Evolutionary conservation across 2,329 filamentous ascomycete genomes (phyloP), one percentile per base, ranked within the genome.

Genomic region (Chrysoporthe austroafricana): DNA sequence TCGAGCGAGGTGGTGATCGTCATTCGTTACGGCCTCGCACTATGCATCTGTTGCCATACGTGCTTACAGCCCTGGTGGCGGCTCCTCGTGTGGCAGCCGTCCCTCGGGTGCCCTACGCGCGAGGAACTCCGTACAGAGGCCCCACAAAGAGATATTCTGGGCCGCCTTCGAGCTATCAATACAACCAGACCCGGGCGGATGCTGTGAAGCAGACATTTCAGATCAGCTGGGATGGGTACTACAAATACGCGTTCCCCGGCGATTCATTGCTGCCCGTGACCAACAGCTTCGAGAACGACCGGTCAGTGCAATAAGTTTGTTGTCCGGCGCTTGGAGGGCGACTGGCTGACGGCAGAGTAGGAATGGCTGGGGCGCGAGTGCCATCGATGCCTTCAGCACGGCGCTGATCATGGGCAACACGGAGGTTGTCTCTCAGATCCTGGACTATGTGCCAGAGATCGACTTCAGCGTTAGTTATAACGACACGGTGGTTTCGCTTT

Each of bases 291-390:
- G 82, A 83, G 32, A 89, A 97, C 76, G 91, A 92, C 65, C 86
- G 91, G 91, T 93, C 80, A 71, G 81, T 74, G 46, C 43, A 9
- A 13, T 54, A 6, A 3, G 8, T 11, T 9, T 14, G 26, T 39
- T 14, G 8, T n/a, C n/a, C 54, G 52, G 18, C 48, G 21, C 3
- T 4, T 16, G 42, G 4, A 56, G n/a, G 54, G 11, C 8, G 50
- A 9, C 56, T 48, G 2, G 59, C 72, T 78, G 46, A 76, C 64
- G 7, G n/a, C 43, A 48, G 32, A 39, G 52, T 67, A 94, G 92
- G 70, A 94, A 94, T 74, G 90, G 88, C 64, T 97, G 93, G 93
- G 93, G 93, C 34, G 92, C 92, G 42, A 94, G 90, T 54, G 91
- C 92, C 0, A 85, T 96, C 16, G 93, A 97, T 76, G 91, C 92